Percentiles rank a stretch among this genome's conserved stretches.
phyloP scores from a whole-genome alignment of 805 yeast species.

The Millerozyma acaciae region DNA sequence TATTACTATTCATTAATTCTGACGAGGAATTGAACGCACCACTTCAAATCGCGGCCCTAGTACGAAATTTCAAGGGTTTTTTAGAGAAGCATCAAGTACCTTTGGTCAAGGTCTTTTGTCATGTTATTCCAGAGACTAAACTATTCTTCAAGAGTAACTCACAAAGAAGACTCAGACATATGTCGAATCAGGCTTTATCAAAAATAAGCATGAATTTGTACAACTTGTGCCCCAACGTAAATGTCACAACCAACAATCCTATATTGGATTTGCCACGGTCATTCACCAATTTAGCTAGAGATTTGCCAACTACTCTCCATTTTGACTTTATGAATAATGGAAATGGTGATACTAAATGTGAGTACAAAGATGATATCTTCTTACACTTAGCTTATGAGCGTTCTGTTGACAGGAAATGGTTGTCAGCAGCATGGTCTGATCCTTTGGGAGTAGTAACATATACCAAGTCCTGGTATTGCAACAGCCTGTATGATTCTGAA shows the following conservation, averaged over 20 bases:
- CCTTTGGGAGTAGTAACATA: constrained; percentile 65
- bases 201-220: constrained; percentile 53
- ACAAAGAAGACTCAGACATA: constrained; percentile 18
- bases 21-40: constrained; percentile 41
- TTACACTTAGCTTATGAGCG: constrained; percentile 84
- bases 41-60: constrained; percentile 43
- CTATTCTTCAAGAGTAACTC: constrained; percentile 18
- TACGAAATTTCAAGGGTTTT: constrained; percentile 42
- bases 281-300: constrained; percentile 33
- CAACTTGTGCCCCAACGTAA: constrained; percentile 48
- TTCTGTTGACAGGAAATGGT: constrained; percentile 78
- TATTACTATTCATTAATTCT: constrained; percentile 49
- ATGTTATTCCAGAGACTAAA: constrained; percentile 29
- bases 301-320: constrained; percentile 33
- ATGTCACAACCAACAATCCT: constrained; percentile 6
- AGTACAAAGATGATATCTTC: constrained; percentile 60
- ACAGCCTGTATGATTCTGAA: constrained; percentile 13
- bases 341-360: constrained; percentile 13
- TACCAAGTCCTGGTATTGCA: constrained; percentile 62
- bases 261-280: constrained; percentile 13
- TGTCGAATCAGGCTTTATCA: constrained; percentile 35
- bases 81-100: constrained; percentile 38
- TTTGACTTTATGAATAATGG: constrained; percentile 30
- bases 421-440: constrained; percentile 86
- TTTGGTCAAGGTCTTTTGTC: constrained; percentile 34